Conservation (phyloP, 164 flowering plant species). For the Sedum album region DNA sequence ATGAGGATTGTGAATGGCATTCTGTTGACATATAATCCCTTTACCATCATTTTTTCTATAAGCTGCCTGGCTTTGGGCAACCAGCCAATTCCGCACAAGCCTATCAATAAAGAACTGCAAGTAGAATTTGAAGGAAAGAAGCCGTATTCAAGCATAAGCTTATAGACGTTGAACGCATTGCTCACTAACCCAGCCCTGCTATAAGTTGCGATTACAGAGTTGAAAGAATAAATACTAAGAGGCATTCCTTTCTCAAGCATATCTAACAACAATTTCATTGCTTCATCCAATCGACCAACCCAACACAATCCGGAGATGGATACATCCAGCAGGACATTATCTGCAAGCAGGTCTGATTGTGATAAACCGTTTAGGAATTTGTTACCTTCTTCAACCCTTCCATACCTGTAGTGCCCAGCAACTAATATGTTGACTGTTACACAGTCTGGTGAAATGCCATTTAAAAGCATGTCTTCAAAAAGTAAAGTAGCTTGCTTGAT, state of each 20-base stretch:
- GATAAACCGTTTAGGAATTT: conserved; percentile 40
- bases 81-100: conserved; percentile 52
- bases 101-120: conserved; percentile 62
- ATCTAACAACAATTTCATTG: conserved; percentile 35
- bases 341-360: conserved; percentile 24
- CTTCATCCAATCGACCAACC: conserved; percentile 67
- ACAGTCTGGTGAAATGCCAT: conserved; percentile 57
- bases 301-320: conserved; percentile 61
- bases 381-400: conserved; percentile 47
- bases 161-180: conserved; percentile 52
- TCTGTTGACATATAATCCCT: conserved; percentile 51
- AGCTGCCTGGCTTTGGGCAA: conserved; percentile 50
- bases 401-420: conserved; percentile 55
- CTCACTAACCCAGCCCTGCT: conserved; percentile 52
- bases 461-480: conserved; percentile 57
- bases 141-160: conserved; percentile 47
- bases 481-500: conserved; percentile 43
- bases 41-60: conserved; percentile 47
- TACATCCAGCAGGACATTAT: conserved; percentile 38
- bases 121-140: conserved; percentile 62
- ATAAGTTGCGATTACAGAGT: conserved; percentile 70
- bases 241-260: conserved; percentile 63
- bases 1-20: conserved; percentile 67
- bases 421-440: conserved; percentile 65
- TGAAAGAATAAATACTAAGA: conserved; percentile 59